Conservation (phyloP, 225 moss, liverwort and hornwort genomes). For the Thuidium tamariscinum region DNA sequence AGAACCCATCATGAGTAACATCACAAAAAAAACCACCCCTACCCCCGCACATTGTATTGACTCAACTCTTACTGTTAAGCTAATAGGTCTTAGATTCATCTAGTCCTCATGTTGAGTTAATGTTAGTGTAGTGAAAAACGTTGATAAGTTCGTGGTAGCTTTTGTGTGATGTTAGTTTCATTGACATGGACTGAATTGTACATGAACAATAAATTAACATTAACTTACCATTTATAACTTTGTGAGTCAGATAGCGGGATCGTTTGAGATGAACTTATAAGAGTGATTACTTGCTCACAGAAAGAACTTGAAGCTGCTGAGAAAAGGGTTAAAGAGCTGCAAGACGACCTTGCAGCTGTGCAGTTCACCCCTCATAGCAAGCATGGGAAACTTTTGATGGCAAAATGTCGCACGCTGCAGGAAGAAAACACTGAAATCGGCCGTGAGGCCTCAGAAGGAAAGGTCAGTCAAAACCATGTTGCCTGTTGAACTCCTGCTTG, state of each 20-base stretch:
- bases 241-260: background rate
- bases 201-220: background rate
- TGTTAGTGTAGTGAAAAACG: background rate
- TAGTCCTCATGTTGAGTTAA: background rate
- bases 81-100: background rate
- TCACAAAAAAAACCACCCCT: background rate
- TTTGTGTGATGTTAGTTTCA: background rate
- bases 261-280: background rate
- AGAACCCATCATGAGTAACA: background rate
- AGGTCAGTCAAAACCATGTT: constrained; percentile 29
- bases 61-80: background rate
- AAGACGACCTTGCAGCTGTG: constrained; percentile 96
- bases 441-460: constrained; percentile 95
- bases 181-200: background rate
- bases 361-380: constrained; percentile 99
- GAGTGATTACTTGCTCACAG: constrained; percentile 19
- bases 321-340: constrained; percentile 87
- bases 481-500: background rate
- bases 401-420: constrained; percentile 97
- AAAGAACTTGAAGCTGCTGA: constrained; percentile 95
- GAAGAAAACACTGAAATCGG: constrained; percentile 99
- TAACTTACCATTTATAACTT: background rate
- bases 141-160: background rate
- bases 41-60: background rate
- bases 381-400: constrained; percentile 98